Evolutionary conservation across 2,329 filamentous ascomycete species (phyloP), one percentile per base, ranked within the genome.

Genomic region (Aspergillus versicolor): DNA sequence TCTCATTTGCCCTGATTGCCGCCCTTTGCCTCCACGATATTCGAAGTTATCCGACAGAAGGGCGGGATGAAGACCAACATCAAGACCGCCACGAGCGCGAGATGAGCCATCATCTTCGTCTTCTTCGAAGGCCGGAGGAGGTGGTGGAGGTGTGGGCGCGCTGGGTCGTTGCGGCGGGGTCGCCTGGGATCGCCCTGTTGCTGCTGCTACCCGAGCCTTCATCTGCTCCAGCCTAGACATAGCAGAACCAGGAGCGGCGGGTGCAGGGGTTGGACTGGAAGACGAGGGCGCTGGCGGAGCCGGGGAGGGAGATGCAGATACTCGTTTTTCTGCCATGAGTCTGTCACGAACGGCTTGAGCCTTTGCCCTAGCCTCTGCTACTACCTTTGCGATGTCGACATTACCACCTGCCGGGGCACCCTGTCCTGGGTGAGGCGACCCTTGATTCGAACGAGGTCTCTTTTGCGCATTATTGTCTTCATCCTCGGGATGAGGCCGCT

Each of bases 121-220:
- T 63, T 80, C 80, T 63, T 80, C 81, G 53, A 75, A 74, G 24
- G 75, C 73, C 51, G 68, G 78, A 41, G 73, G 77, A 62, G 67
- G 75, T 22, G 69, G 78, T 40, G 73, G 77, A 3, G 57, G 61
- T 17, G 59, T 53, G 17, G 62, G 59, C 7, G 44, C 67, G 41
- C 66, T 67, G 59, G 77, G 61, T 79, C 84, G 73, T 73, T 77
- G 73, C 64, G 77, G 69, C n/a, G 74, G 67, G 19, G 75, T 63
- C 17, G 75, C 64, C 38, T 73, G 73, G 41, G 76, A 74, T 67
- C 77, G 79, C 30, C 77, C 79, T 46, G 90, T 88, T 52, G 90
- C 89, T 49, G 89, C 89, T 47, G 89, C 88, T 12, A 94, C 88
- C 65, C 90, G 84, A 22, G 90, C 90, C 73, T 89, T 92, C 70